phyloP scores from a whole-genome alignment of 768 basidiomycete species.

The Phylloporus scabripes region DNA sequence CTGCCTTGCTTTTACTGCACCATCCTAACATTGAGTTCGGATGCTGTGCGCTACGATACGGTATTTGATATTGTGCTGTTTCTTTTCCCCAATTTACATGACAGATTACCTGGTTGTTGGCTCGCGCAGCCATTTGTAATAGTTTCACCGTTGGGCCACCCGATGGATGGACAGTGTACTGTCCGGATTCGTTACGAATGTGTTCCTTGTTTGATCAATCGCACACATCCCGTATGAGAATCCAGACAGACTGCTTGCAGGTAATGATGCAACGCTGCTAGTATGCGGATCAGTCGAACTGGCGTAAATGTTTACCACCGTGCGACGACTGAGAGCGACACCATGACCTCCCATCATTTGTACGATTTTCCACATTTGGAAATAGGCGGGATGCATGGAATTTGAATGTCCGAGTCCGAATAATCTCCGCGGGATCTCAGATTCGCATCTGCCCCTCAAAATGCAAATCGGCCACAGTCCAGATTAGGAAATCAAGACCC shows the following conservation, averaged over 20 bases:
- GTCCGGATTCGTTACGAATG: not conserved
- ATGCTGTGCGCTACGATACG: not conserved
- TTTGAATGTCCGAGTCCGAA: slow-evolving; percentile 2
- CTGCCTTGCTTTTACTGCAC: not conserved
- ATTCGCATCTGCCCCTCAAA: slow-evolving; percentile 17
- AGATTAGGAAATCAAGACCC: slow-evolving; percentile 3
- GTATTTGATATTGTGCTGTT: not conserved
- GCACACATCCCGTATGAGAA: not conserved
- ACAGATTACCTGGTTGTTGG: not conserved
- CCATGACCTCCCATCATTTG: not conserved
- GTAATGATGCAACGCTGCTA: not conserved
- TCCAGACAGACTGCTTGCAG: not conserved
- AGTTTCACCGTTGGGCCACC: not conserved
- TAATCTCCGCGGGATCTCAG: slow-evolving; percentile 25
- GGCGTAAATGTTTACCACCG: not conserved
- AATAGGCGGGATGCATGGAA: slow-evolving; percentile 13
- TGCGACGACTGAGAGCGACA: not conserved
- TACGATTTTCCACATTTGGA: not conserved
- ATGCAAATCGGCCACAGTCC: slow-evolving; percentile 18
- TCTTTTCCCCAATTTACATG: not conserved
- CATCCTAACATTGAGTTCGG: not conserved
- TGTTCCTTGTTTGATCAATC: not conserved
- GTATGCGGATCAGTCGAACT: not conserved
- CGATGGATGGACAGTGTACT: not conserved
- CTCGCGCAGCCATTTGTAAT: not conserved